Evolutionary conservation across 2,329 filamentous ascomycete genomes (phyloP).

Genomic region (Apiospora rasikravindrae): DNA sequence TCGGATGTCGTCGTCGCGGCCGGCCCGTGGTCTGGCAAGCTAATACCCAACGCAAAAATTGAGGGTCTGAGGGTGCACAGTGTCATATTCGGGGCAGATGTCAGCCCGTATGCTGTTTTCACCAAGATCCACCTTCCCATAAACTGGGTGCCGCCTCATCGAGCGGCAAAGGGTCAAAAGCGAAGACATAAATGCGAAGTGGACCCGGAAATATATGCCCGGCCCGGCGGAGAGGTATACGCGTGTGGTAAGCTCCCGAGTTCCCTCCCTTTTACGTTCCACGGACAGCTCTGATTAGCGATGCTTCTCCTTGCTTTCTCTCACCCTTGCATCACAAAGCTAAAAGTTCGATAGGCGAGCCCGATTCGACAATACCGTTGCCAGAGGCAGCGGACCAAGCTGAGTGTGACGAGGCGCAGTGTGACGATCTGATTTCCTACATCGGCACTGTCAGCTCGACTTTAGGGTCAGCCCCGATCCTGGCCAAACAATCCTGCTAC

Average conservation of each 20-base stretch:
- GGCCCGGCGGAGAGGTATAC: slow-evolving; percentile 88
- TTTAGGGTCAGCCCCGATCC: slow-evolving; percentile 71
- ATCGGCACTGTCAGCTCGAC: slow-evolving; percentile 69
- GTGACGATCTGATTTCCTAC: slow-evolving; percentile 85
- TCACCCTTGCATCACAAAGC: neutral
- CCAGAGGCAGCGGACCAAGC: slow-evolving; percentile 79
- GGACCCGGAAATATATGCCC: slow-evolving; percentile 91
- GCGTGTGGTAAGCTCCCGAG: slow-evolving; percentile 70
- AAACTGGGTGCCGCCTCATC: slow-evolving; percentile 62
- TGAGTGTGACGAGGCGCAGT: slow-evolving; percentile 73
- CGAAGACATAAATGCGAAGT: slow-evolving; percentile 66
- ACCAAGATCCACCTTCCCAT: slow-evolving; percentile 80
- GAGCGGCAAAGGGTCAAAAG: slow-evolving; percentile 52
- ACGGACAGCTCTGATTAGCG: neutral
- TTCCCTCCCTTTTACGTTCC: neutral
- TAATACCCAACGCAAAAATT: slow-evolving; percentile 64
- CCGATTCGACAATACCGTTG: slow-evolving; percentile 75
- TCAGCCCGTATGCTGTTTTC: slow-evolving; percentile 81
- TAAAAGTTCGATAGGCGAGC: slow-evolving; percentile 60
- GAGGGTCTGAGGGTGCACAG: slow-evolving; percentile 67
- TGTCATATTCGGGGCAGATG: slow-evolving; percentile 66
- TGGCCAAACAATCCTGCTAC: slow-evolving; percentile 88
- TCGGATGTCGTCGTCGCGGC: slow-evolving; percentile 63
- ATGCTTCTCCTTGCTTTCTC: neutral
- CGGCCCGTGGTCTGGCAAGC: slow-evolving; percentile 66